Conservation (phyloP, 257 asterid species). For the Solanum bulbocastanum region DNA sequence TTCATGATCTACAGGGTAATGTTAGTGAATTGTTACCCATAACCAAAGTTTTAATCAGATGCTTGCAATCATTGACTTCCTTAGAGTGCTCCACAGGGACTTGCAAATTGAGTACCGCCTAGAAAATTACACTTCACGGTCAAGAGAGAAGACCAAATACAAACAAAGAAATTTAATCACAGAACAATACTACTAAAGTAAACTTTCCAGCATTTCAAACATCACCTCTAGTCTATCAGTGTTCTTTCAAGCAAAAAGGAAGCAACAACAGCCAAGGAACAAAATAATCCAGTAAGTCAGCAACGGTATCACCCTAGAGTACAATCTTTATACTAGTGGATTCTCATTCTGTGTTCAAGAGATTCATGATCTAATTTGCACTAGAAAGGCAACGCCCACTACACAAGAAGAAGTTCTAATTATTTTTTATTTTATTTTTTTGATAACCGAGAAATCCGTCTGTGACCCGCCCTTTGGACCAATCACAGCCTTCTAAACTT, state of each 20-base stretch:
- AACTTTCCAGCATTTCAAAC: not conserved
- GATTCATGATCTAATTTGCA: not conserved
- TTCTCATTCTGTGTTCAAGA: not conserved
- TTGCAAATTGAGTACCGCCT: constrained; percentile 92
- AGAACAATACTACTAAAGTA: not conserved
- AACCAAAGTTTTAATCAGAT: constrained; percentile 91
- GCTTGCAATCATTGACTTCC: constrained; percentile 97
- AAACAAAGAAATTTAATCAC: not conserved
- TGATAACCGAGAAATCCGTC: too few relatives aligned
- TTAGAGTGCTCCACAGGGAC: constrained; percentile 77
- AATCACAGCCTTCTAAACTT: too few relatives aligned
- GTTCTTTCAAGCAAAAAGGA: not conserved
- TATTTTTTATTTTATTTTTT: too few relatives aligned
- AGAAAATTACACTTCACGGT: constrained; percentile 18
- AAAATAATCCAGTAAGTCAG: not conserved
- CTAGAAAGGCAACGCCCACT: not conserved
- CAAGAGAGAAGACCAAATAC: constrained; percentile 6
- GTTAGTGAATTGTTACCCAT: constrained; percentile 55
- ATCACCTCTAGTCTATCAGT: not conserved
- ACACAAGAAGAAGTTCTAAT: not conserved
- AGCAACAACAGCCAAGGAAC: not conserved
- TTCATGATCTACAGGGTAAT: constrained; percentile 3
- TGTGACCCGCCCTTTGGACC: too few relatives aligned
- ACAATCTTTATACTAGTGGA: not conserved
- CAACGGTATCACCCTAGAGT: not conserved